Conservation (phyloP, 2,329 filamentous ascomycete genomes). For the Clonostachys rhizophaga region DNA sequence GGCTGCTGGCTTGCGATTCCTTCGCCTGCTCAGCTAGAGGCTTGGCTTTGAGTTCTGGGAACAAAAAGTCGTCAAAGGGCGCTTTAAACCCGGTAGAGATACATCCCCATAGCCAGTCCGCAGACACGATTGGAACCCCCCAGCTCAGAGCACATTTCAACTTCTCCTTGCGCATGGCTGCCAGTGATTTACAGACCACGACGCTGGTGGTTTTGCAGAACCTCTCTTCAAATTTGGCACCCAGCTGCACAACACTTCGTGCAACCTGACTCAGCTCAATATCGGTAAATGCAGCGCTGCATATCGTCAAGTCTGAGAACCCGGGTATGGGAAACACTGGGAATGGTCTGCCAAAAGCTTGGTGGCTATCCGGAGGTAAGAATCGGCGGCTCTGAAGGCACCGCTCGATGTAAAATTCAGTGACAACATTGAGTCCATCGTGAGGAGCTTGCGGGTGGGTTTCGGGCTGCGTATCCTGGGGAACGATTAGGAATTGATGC, state of each 20-base stretch:
- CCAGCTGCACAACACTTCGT: constrained; percentile 70
- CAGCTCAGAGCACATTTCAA: constrained; percentile 70
- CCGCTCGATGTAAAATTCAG: constrained; percentile 89
- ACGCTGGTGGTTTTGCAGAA: constrained; percentile 70
- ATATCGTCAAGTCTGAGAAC: constrained; percentile 68
- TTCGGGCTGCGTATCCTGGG: constrained; percentile 42
- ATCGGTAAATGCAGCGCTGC: constrained; percentile 76
- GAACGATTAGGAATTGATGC: constrained; percentile 48
- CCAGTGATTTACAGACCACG: constrained; percentile 63
- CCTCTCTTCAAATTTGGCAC: constrained; percentile 75
- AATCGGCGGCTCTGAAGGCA: constrained; percentile 76
- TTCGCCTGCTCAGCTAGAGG: too few relatives aligned
- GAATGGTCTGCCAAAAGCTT: constrained; percentile 76
- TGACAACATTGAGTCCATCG: constrained; percentile 52
- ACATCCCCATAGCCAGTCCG: constrained; percentile 82
- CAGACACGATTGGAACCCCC: constrained; percentile 74
- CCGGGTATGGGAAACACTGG: constrained; percentile 63
- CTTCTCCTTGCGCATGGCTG: constrained; percentile 66
- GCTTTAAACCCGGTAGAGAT: constrained; percentile 51
- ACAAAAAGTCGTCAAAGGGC: constrained; percentile 40
- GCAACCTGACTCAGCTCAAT: constrained; percentile 83
- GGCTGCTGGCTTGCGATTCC: neutral
- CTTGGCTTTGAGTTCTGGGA: constrained; percentile 32
- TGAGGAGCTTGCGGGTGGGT: constrained; percentile 31
- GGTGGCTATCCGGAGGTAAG: constrained; percentile 63